Conservation (phyloP, 805 yeast species). For the Candida ficus region DNA sequence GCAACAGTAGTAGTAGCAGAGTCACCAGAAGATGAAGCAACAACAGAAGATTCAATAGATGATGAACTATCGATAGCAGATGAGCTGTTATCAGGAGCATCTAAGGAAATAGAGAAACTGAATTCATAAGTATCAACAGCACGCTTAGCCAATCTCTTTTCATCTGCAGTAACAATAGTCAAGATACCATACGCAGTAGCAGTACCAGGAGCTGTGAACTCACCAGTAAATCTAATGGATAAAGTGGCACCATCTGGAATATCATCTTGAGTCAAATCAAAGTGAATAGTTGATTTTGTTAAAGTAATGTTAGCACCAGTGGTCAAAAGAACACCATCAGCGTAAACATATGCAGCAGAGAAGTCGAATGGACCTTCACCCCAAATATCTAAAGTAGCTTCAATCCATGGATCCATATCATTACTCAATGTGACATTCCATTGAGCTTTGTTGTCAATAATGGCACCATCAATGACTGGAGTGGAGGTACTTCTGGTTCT, state of each 20-base stretch:
- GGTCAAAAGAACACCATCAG: neutral
- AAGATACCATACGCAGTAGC: neutral
- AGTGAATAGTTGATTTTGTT: neutral
- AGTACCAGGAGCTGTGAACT: neutral
- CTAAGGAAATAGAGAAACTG: neutral
- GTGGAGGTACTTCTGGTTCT: neutral
- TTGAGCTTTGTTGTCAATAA: neutral
- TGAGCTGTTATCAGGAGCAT: too few relatives aligned
- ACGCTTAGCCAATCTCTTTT: neutral
- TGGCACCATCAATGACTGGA: neutral
- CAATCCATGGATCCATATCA: neutral
- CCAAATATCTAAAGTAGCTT: neutral
- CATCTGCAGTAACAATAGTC: neutral
- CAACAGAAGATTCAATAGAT: neutral
- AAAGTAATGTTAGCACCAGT: neutral
- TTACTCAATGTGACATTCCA: neutral
- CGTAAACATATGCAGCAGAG: neutral
- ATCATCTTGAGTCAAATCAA: neutral
- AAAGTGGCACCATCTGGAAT: neutral
- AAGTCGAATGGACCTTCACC: neutral
- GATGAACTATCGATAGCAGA: neutral
- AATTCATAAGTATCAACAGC: neutral
- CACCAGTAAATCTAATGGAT: neutral
- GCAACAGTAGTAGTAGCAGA: neutral
- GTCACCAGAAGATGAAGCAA: neutral